Base-by-base conservation (phyloP, 2,329 filamentous ascomycete species). In the Colletotrichum sublineola region DNA sequence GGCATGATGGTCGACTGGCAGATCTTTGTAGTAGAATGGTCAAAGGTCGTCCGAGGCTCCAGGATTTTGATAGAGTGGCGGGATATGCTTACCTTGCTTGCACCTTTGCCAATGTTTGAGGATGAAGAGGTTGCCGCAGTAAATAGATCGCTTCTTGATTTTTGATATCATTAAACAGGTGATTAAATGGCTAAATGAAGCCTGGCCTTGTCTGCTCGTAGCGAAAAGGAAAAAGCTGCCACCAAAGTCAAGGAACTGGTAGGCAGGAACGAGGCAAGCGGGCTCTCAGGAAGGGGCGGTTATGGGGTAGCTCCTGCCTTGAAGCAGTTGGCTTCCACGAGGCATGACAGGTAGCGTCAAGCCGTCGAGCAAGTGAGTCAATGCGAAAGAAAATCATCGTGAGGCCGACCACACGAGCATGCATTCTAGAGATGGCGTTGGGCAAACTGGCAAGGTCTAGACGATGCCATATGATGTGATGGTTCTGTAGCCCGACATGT, bases 211-310 rank as follows among this genome's bases (percentile, higher is more conserved):
- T 5, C 5, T 52, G 24, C 5, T 2, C 12, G 29, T 18, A 1
- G 29, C 15, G 36, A 57, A 9, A n/a, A 2, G 8, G n/a, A 58
- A 29, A 42, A n/a, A 15, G n/a, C 7, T 11, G 11, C 3, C 18
- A 4, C 11, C n/a, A 18, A 29, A 0, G 1, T 15, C 4, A 9
- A 15, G 12, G 6, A 5, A 29, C 1, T 1, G 12, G 6, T 4
- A 18, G n/a, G 36, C n/a, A 42, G 6, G 6, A 42, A 14, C 12
- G 36, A 29, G 14, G n/a, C 14, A 42, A 11, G n/a, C 1, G 6
- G 0, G n/a, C 12, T 9, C 5, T 5, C 24, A 7, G 6, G 8
- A 18, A 29, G 4, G n/a, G 4, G n/a, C 14, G 6, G 36, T 11
- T 14, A 42, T 29, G 55, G 8, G n/a, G 36, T 11, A 0, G 55